Conservation (phyloP, 2,329 filamentous ascomycete genomes). For the Akanthomyces dipterigenus region DNA sequence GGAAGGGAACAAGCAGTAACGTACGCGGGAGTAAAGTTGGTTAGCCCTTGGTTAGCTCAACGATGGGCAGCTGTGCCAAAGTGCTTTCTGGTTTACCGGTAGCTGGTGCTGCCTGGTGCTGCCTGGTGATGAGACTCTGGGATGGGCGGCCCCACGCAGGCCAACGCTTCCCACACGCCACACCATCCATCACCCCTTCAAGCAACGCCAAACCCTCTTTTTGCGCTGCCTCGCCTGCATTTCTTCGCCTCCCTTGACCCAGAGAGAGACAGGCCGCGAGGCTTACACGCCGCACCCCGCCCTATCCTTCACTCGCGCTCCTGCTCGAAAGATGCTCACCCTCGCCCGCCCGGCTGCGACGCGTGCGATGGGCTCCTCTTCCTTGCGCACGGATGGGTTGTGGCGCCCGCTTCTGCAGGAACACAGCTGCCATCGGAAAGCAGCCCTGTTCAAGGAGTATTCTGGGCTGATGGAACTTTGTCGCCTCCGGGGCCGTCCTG, state of each 20-base stretch:
- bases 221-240: neutral
- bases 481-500: neutral
- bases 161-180: neutral
- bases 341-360: neutral
- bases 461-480: neutral
- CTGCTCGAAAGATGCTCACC: neutral
- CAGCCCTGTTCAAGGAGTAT: neutral
- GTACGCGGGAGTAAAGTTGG: too few species aligned
- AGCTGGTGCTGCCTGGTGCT: too few species aligned
- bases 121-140: conserved; percentile 1
- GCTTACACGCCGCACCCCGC: neutral
- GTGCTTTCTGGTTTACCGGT: too few species aligned
- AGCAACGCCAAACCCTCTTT: neutral
- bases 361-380: neutral
- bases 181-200: neutral
- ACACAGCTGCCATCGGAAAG: neutral
- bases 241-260: neutral
- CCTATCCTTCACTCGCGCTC: neutral
- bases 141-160: neutral
- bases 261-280: neutral
- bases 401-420: neutral
- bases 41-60: too few species aligned
- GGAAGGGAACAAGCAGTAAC: neutral
- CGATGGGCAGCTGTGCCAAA: too few species aligned
- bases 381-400: neutral